These are phyloP conservation scores for Coemansia sp. DNA, from an alignment of 192 early-diverging fungal species.

Conservation along the genomic window DNA sequence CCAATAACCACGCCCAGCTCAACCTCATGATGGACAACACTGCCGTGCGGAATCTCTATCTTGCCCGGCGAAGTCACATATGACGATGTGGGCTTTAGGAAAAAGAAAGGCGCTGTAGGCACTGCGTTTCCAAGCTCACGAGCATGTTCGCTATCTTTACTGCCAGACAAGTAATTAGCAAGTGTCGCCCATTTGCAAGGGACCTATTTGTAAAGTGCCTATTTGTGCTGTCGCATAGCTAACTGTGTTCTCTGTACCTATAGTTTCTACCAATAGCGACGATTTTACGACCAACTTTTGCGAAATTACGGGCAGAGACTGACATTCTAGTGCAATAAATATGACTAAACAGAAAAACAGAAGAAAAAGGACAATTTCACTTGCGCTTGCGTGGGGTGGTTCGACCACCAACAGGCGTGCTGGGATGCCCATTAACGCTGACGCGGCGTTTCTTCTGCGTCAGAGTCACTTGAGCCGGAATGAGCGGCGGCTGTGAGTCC, in stretches of 20 bases:
- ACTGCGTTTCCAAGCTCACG: constrained; percentile 92
- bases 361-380: not conserved
- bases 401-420: too few relatives aligned
- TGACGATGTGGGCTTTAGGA: constrained; percentile 89
- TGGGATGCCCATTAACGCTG: constrained; percentile 9
- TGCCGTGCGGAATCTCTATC: constrained; percentile 80
- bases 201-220: not conserved
- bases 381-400: not conserved
- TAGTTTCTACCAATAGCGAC: constrained; percentile 93
- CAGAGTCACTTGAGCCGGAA: not conserved
- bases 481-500: constrained; percentile 8
- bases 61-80: constrained; percentile 64
- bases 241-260: constrained; percentile 48
- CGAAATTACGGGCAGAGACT: constrained; percentile 38
- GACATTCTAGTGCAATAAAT: constrained; percentile 4
- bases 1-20: constrained; percentile 94
- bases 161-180: constrained; percentile 7
- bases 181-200: not conserved
- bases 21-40: constrained; percentile 86
- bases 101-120: constrained; percentile 85
- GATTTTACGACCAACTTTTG: constrained; percentile 76
- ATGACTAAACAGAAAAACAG: not conserved
- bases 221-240: too few relatives aligned
- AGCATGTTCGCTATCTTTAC: constrained; percentile 75
- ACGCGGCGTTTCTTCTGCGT: constrained; percentile 8